These are phyloP conservation scores for Fistulifera pelliculosa DNA, from an alignment of 108 stramenopile species.

Conservation along the genomic window DNA sequence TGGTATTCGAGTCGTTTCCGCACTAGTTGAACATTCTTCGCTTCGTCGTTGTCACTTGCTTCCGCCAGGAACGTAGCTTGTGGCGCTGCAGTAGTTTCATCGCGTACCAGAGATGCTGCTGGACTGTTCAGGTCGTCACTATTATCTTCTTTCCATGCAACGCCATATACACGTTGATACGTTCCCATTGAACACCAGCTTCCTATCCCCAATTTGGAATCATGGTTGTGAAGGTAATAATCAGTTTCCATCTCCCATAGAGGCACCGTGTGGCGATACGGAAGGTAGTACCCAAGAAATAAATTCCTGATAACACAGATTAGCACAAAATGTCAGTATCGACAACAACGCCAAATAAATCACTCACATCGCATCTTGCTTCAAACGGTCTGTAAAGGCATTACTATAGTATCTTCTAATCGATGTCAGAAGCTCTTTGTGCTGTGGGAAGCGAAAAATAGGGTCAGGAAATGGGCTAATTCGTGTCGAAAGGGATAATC, in stretches of 20 bases:
- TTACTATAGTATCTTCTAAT: slow-evolving; percentile 96
- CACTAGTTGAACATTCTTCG: slow-evolving; percentile 19
- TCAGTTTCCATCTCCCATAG: slow-evolving; percentile 88
- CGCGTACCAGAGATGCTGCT: background rate
- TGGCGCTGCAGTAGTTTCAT: background rate
- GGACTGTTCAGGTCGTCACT: slow-evolving; percentile 1
- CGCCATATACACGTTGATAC: slow-evolving; percentile 54
- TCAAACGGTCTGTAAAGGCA: slow-evolving; percentile 93
- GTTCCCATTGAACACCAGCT: slow-evolving; percentile 61
- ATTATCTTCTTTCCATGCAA: slow-evolving; percentile 38
- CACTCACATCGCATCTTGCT: slow-evolving; percentile 92
- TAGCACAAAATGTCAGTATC: background rate
- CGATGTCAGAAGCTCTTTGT: slow-evolving; percentile 92
- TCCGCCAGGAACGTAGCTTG: background rate
- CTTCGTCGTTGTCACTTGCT: background rate
- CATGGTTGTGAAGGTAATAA: slow-evolving; percentile 83
- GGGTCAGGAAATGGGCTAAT: background rate
- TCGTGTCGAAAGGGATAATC: too few relatives aligned
- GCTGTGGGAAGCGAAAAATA: slow-evolving; percentile 21
- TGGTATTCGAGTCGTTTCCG: slow-evolving; percentile 47
- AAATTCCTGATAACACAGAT: slow-evolving; percentile 53
- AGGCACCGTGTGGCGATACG: slow-evolving; percentile 58
- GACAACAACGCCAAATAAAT: background rate
- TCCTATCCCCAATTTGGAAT: slow-evolving; percentile 52
- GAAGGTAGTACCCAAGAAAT: slow-evolving; percentile 89